Evolutionary conservation across 73 alveolate genomes (phyloP).

Genomic region (Diophrys sp.): DNA sequence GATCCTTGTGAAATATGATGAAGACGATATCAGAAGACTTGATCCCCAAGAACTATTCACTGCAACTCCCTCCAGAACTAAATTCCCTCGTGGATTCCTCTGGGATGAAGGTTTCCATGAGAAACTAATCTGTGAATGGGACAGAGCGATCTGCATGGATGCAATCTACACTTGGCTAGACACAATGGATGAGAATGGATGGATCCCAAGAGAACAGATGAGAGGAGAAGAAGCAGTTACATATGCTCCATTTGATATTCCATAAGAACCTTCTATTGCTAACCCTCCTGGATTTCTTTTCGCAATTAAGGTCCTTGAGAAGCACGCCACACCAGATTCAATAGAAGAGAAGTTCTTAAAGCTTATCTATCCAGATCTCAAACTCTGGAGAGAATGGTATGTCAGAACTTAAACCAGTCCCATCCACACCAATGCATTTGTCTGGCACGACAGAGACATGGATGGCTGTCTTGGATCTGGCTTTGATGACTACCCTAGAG

Average conservation of each 20-base stretch:
- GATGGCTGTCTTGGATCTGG: conserved; percentile 83
- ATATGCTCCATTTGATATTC: conserved; percentile 69
- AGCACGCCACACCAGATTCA: conserved; percentile 19
- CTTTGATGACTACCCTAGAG: conserved; percentile 95
- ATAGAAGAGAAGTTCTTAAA: conserved; percentile 40
- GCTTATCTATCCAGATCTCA: conserved; percentile 56
- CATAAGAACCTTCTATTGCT: conserved; percentile 76
- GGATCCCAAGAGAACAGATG: conserved; percentile 97
- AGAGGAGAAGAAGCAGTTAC: conserved; percentile 85
- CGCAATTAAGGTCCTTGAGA: conserved; percentile 57
- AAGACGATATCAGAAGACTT: conserved; percentile 39
- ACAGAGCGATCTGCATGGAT: conserved; percentile 76
- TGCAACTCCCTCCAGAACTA: conserved; percentile 91
- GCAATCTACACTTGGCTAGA: conserved; percentile 90
- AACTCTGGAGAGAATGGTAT: conserved; percentile 74
- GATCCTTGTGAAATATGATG: conserved; percentile 48
- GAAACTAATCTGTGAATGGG: conserved; percentile 87
- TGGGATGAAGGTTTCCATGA: conserved; percentile 99
- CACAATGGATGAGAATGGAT: conserved; percentile 86
- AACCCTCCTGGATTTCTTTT: conserved; percentile 90
- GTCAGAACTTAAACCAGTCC: conserved; percentile 54
- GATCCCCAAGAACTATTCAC: conserved; percentile 74
- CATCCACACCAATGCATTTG: conserved; percentile 32
- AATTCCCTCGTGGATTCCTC: conserved; percentile 94
- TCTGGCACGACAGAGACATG: conserved; percentile 80